phyloP scores from a whole-genome alignment of 805 yeast genomes.

The Priceomyces melissophilus region DNA sequence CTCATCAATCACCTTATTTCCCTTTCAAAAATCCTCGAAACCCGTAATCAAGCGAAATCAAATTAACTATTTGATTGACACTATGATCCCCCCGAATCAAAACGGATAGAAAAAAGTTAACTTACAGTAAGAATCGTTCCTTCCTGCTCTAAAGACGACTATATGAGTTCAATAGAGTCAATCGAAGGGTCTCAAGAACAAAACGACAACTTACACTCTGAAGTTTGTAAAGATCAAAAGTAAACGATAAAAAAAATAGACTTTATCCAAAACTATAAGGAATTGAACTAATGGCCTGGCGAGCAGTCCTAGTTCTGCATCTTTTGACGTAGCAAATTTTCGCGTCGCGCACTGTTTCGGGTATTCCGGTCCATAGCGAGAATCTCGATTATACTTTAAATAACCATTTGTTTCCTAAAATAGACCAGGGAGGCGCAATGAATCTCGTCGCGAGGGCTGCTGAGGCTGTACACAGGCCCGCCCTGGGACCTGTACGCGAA shows the following conservation, averaged over 20 bases:
- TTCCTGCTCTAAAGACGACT: constrained; percentile 3
- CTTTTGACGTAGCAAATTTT: constrained; percentile 6
- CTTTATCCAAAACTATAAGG: not conserved
- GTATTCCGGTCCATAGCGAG: constrained; percentile 2
- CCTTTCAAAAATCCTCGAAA: too few species aligned
- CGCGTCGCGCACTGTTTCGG: constrained; percentile 3
- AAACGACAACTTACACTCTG: constrained; percentile 6
- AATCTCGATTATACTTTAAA: not conserved
- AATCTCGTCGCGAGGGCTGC: not conserved
- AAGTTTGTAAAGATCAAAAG: constrained; percentile 1
- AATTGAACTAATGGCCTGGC: constrained; percentile 1
- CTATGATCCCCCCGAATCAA: not conserved
- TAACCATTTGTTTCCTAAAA: constrained; percentile 1
- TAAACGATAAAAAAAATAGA: constrained; percentile 1
- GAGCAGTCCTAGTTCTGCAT: constrained; percentile 3
- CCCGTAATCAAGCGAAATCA: too few species aligned
- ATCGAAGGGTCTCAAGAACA: constrained; percentile 3
- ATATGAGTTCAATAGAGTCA: constrained; percentile 1
- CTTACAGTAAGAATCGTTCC: constrained; percentile 4
- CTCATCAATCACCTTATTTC: too few species aligned
- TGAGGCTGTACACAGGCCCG: too few species aligned
- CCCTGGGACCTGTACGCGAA: too few species aligned
- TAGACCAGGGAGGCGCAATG: constrained; percentile 3
- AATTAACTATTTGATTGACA: too few species aligned
- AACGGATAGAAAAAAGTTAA: not conserved